A percentile compares a stretch with the other conserved stretches of the same genome.
Evolutionary conservation across 2,329 filamentous ascomycete genomes (phyloP).

Genomic region (Aspergillus sp.): DNA sequence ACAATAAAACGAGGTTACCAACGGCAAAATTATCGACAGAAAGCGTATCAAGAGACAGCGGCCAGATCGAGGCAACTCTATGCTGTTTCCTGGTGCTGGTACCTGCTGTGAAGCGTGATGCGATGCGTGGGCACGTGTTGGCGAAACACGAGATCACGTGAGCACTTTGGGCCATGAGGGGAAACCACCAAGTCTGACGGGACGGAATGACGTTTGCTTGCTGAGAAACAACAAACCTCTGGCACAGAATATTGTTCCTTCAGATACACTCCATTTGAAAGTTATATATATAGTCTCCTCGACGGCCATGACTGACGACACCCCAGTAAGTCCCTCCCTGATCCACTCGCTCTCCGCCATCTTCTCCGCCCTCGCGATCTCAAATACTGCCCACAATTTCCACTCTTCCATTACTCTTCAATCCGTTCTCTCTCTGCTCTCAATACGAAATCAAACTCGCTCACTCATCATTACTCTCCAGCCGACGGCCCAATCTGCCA

Average conservation of each 20-base stretch:
- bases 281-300: not conserved
- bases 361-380: constrained; percentile 8
- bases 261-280: not conserved
- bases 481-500: not conserved
- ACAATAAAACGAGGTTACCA: not conserved
- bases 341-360: not conserved
- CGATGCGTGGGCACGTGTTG: constrained; percentile 15
- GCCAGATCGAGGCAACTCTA: too few species aligned
- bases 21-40: not conserved
- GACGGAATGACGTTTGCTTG: too few species aligned
- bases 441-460: not conserved
- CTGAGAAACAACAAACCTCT: not conserved
- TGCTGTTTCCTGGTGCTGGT: not conserved
- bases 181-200: not conserved
- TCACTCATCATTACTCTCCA: not conserved
- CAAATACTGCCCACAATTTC: constrained; percentile 8
- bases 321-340: constrained; percentile 18
- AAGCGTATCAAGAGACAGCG: not conserved
- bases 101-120: not conserved
- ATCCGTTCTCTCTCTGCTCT: not conserved
- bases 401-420: not conserved
- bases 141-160: constrained; percentile 33
- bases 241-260: not conserved
- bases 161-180: constrained; percentile 7
- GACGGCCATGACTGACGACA: constrained; percentile 17